These are phyloP conservation scores for Leccinum uliginosum DNA, from an alignment of 768 basidiomycete genomes.

Conservation along the genomic window DNA sequence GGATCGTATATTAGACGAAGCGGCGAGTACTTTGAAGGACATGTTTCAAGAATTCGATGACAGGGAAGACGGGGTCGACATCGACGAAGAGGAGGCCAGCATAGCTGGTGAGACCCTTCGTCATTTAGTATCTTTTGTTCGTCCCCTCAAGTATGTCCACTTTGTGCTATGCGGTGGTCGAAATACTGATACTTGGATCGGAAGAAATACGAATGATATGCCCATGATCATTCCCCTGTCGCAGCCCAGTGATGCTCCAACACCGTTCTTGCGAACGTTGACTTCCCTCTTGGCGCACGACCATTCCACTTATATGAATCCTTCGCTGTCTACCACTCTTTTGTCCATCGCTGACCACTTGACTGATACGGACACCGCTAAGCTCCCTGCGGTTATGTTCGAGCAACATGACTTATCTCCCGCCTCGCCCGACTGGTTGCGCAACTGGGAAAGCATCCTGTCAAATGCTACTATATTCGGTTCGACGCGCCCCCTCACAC, in stretches of 20 bases:
- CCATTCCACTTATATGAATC: constrained; percentile 52
- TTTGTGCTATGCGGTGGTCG: background rate
- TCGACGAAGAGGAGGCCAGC: constrained; percentile 67
- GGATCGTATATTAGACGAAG: constrained; percentile 64
- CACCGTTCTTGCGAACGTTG: constrained; percentile 56
- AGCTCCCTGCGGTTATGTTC: constrained; percentile 57
- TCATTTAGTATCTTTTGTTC: constrained; percentile 55
- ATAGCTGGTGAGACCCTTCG: constrained; percentile 60
- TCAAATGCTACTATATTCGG: constrained; percentile 44
- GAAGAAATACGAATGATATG: constrained; percentile 43
- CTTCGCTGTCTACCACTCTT: constrained; percentile 59
- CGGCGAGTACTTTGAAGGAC: constrained; percentile 65
- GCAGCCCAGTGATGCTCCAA: constrained; percentile 52
- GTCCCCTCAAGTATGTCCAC: constrained; percentile 49
- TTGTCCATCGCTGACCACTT: constrained; percentile 66
- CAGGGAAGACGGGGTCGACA: constrained; percentile 47
- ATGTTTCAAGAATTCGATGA: constrained; percentile 70
- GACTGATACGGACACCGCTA: constrained; percentile 61
- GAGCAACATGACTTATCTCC: constrained; percentile 68
- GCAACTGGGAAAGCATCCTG: constrained; percentile 59
- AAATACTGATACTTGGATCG: constrained; percentile 11
- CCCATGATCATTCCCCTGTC: constrained; percentile 49
- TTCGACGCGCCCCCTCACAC: constrained; percentile 45
- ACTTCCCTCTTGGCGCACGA: constrained; percentile 62
- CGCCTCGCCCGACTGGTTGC: constrained; percentile 66